phyloP scores from a whole-genome alignment of 2,329 filamentous ascomycete species.

The Cadophora sp. region DNA sequence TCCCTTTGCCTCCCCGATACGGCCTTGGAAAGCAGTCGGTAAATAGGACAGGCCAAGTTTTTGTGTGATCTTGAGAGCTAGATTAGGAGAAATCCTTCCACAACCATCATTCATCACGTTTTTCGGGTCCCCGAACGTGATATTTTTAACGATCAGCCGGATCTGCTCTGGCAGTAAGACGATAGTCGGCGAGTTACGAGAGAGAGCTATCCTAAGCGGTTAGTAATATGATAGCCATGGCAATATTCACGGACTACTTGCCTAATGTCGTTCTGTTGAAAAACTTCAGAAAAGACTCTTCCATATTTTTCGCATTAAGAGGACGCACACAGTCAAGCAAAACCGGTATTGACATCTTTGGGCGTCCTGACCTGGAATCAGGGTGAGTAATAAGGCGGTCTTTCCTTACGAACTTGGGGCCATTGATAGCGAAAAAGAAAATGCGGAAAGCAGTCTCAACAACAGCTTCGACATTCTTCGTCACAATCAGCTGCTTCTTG shows the following conservation, averaged over 20 bases:
- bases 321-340: constrained; percentile 62
- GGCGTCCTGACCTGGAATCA: constrained; percentile 15
- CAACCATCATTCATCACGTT: constrained; percentile 75
- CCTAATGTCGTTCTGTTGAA: constrained; percentile 64
- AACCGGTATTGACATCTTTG: constrained; percentile 46
- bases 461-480: constrained; percentile 38
- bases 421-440: constrained; percentile 62
- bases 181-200: constrained; percentile 45
- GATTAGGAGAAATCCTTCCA: constrained; percentile 65
- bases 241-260: constrained; percentile 41
- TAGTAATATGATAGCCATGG: not conserved
- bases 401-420: constrained; percentile 36
- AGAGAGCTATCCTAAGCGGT: constrained; percentile 52
- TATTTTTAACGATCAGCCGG: constrained; percentile 16
- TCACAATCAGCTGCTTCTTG: constrained; percentile 48
- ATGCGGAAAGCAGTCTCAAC: constrained; percentile 51
- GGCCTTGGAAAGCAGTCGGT: constrained; percentile 71
- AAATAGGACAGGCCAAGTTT: constrained; percentile 58
- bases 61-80: constrained; percentile 60
- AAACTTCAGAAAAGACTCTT: constrained; percentile 59
- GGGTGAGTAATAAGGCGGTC: constrained; percentile 8
- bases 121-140: constrained; percentile 54
- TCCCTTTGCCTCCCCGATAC: constrained; percentile 77
- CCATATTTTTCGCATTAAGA: constrained; percentile 50
- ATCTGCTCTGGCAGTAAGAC: constrained; percentile 57